Conservation (phyloP, 1,284 basidiomycete genomes). For the Lentinula novae-zelandiae region DNA sequence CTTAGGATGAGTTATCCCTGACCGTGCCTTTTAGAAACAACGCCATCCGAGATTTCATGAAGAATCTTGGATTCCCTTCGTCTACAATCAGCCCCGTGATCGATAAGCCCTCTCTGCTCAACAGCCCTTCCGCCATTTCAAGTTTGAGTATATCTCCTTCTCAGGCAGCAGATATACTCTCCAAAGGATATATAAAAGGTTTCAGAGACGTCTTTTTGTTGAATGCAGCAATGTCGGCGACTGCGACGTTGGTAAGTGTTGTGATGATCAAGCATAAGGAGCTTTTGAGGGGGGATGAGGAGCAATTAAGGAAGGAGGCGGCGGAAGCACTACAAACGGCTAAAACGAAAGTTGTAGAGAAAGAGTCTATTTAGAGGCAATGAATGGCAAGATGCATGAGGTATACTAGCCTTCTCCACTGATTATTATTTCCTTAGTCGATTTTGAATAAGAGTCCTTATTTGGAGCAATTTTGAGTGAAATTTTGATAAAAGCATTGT, state of each 20-base stretch:
- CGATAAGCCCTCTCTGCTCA: conserved; percentile 46
- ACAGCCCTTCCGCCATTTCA: conserved; percentile 22
- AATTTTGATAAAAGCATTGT: too few species aligned
- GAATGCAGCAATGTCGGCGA: conserved; percentile 43
- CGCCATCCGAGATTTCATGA: conserved; percentile 41
- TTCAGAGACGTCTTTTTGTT: conserved; percentile 57
- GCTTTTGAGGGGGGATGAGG: conserved; percentile 54
- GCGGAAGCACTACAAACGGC: not conserved
- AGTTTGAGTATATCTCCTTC: conserved; percentile 22
- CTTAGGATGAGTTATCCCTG: not conserved
- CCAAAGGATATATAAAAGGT: conserved; percentile 49
- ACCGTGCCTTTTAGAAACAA: conserved; percentile 44
- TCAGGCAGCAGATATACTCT: conserved; percentile 40
- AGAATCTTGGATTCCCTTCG: conserved; percentile 30
- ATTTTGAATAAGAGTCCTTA: too few species aligned
- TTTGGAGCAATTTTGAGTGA: too few species aligned
- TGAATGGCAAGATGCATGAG: too few species aligned
- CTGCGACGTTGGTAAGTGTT: conserved; percentile 47
- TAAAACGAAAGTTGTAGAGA: not conserved
- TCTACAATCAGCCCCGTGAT: conserved; percentile 38
- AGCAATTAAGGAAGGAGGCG: conserved; percentile 29
- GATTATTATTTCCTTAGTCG: too few species aligned
- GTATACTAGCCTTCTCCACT: too few species aligned
- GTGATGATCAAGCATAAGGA: conserved; percentile 58
- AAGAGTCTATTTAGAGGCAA: not conserved